Percentiles rank a stretch among this genome's conserved stretches.
Evolutionary conservation across 1,284 basidiomycete species (phyloP).

Genomic region (Trametes sp.): DNA sequence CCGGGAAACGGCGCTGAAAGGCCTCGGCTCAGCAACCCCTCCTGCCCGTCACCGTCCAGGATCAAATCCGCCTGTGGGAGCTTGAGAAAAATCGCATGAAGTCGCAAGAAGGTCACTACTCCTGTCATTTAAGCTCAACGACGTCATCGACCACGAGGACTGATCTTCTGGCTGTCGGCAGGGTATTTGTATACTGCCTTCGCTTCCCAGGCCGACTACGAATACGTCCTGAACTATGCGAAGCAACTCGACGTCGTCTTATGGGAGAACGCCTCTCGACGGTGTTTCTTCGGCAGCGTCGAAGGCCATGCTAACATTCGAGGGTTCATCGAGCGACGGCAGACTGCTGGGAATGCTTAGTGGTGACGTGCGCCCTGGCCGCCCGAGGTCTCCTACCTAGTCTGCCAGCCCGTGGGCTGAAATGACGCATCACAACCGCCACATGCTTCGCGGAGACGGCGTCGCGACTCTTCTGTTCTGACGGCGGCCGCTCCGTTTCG

Average conservation of each 20-base stretch:
- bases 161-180: conserved; percentile 44
- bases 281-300: conserved; percentile 85
- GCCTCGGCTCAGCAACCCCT: conserved; percentile 73
- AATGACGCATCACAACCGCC: conserved; percentile 27
- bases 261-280: conserved; percentile 75
- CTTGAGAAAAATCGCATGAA: conserved; percentile 93
- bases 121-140: conserved; percentile 32
- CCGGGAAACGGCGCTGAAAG: conserved; percentile 3
- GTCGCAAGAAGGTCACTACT: conserved; percentile 77
- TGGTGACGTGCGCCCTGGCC: conserved; percentile 12
- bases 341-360: conserved; percentile 41
- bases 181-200: conserved; percentile 92
- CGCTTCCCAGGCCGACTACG: conserved; percentile 86
- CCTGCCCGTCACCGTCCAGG: conserved; percentile 94
- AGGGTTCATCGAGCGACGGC: conserved; percentile 75
- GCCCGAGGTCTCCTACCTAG: conserved; percentile 16
- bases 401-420: conserved; percentile 4
- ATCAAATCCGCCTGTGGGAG: conserved; percentile 99
- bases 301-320: conserved; percentile 84
- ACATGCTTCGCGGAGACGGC: conserved; percentile 21
- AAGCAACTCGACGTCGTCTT: conserved; percentile 82
- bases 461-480: conserved; percentile 18
- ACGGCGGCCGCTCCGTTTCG: conserved; percentile 19
- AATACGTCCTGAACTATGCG: conserved; percentile 88
- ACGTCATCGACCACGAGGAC: conserved; percentile 33